A percentile compares a stretch with the other conserved stretches of the same genome.
Evolutionary conservation across 2,329 filamentous ascomycete genomes (phyloP).

Genomic region (Penicillium corylophilum): DNA sequence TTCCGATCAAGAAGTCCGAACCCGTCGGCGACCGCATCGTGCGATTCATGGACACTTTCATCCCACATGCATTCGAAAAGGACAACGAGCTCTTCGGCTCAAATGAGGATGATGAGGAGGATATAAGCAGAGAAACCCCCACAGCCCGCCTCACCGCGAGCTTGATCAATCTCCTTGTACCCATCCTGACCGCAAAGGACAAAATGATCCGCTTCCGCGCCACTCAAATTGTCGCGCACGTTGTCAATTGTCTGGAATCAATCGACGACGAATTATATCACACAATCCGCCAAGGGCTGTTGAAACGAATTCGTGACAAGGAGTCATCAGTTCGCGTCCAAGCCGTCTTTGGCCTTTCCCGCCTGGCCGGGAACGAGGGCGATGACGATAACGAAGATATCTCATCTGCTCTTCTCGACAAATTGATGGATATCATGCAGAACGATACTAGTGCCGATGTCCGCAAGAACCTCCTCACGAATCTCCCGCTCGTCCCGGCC

Average conservation of each 20-base stretch:
- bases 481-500: slow-evolving; percentile 79
- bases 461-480: slow-evolving; percentile 79
- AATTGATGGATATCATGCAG: slow-evolving; percentile 82
- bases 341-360: slow-evolving; percentile 84
- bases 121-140: slow-evolving; percentile 77
- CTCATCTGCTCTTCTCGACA: slow-evolving; percentile 70
- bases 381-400: slow-evolving; percentile 66
- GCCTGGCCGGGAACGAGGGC: slow-evolving; percentile 72
- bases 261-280: slow-evolving; percentile 92
- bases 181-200: slow-evolving; percentile 81
- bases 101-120: slow-evolving; percentile 65
- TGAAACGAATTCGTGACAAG: slow-evolving; percentile 89
- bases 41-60: slow-evolving; percentile 82
- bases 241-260: slow-evolving; percentile 87
- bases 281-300: slow-evolving; percentile 71
- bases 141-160: slow-evolving; percentile 74
- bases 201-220: slow-evolving; percentile 87
- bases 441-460: slow-evolving; percentile 96
- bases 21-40: slow-evolving; percentile 80
- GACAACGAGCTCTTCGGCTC: slow-evolving; percentile 65
- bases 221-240: slow-evolving; percentile 84
- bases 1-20: slow-evolving; percentile 91
- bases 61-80: slow-evolving; percentile 67
- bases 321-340: slow-evolving; percentile 90
- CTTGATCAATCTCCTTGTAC: slow-evolving; percentile 71